A percentile compares a stretch with the other conserved stretches of the same genome.
These are phyloP conservation scores for Cercospora citrullina DNA, from an alignment of 2,329 filamentous ascomycete genomes.

Conservation along the genomic window DNA sequence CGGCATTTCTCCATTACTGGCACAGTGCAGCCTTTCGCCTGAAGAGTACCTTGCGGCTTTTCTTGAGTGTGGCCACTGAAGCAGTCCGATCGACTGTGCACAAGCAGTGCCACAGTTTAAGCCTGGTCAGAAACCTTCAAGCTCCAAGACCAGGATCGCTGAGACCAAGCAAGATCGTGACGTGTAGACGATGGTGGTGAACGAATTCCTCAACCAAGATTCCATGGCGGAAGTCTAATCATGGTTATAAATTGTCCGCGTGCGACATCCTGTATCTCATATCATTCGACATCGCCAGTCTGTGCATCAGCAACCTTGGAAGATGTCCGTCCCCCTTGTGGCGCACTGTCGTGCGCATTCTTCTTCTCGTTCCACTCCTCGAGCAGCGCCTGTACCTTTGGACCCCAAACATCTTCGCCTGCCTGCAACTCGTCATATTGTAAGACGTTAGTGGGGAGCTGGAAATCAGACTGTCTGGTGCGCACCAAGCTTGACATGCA, in stretches of 20 bases:
- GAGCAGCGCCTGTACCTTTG: conserved; percentile 63
- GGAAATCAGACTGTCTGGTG: conserved; percentile 78
- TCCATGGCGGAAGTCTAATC: background rate
- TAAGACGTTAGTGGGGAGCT: conserved; percentile 70
- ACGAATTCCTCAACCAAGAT: background rate
- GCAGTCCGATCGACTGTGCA: background rate
- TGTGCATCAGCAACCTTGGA: background rate
- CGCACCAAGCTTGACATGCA: conserved; percentile 84
- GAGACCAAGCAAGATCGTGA: background rate
- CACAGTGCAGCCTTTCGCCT: background rate
- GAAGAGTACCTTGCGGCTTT: background rate
- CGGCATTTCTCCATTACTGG: background rate
- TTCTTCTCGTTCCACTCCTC: conserved; percentile 35
- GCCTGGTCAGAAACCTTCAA: background rate
- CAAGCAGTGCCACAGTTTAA: background rate
- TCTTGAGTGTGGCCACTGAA: background rate
- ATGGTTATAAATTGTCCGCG: background rate
- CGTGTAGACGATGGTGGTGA: background rate
- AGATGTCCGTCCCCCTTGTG: background rate
- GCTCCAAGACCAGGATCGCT: background rate
- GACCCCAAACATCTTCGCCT: conserved; percentile 80
- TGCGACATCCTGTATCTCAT: background rate
- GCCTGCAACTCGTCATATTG: conserved; percentile 74
- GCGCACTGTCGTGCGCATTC: background rate
- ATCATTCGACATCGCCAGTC: background rate